Percentiles rank a stretch among this genome's conserved stretches.
These are phyloP conservation scores for Candida odintsovae DNA, from an alignment of 805 yeast genomes.

Conservation along the genomic window DNA sequence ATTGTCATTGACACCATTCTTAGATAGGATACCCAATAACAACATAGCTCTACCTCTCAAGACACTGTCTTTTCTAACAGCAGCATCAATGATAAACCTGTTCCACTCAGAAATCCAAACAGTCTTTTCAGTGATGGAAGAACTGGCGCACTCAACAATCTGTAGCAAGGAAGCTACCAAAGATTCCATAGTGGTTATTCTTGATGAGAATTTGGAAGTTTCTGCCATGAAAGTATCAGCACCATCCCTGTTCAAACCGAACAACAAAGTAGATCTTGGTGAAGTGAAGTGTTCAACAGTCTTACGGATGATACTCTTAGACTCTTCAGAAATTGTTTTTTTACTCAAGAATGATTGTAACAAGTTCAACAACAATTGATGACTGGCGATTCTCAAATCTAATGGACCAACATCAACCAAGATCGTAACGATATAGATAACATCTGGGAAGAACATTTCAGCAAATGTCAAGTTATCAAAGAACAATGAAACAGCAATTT, in stretches of 20 bases:
- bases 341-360: slow-evolving; percentile 64
- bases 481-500: slow-evolving; percentile 56
- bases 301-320: slow-evolving; percentile 37
- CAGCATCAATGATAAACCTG: slow-evolving; percentile 55
- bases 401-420: slow-evolving; percentile 45
- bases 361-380: slow-evolving; percentile 57
- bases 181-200: slow-evolving; percentile 44
- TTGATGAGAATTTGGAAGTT: slow-evolving; percentile 31
- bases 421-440: slow-evolving; percentile 60
- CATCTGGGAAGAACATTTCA: slow-evolving; percentile 64
- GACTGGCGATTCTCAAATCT: slow-evolving; percentile 53
- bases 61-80: slow-evolving; percentile 49
- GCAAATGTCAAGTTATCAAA: slow-evolving; percentile 63
- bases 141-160: slow-evolving; percentile 45
- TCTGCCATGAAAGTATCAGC: slow-evolving; percentile 31
- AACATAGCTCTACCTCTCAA: slow-evolving; percentile 64
- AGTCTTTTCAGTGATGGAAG: slow-evolving; percentile 38
- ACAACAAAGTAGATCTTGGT: slow-evolving; percentile 62
- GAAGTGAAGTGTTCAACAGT: slow-evolving; percentile 40
- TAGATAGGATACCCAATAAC: slow-evolving; percentile 63
- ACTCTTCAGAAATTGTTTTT: slow-evolving; percentile 39
- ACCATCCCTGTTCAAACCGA: slow-evolving; percentile 59
- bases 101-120: slow-evolving; percentile 65
- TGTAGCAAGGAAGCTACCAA: slow-evolving; percentile 51
- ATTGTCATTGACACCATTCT: slow-evolving; percentile 57